Evolutionary conservation across 495 filamentous ascomycete species (phyloP), one percentile per base, ranked within the genome.

Genomic region (Penicillium simplicissimum): DNA sequence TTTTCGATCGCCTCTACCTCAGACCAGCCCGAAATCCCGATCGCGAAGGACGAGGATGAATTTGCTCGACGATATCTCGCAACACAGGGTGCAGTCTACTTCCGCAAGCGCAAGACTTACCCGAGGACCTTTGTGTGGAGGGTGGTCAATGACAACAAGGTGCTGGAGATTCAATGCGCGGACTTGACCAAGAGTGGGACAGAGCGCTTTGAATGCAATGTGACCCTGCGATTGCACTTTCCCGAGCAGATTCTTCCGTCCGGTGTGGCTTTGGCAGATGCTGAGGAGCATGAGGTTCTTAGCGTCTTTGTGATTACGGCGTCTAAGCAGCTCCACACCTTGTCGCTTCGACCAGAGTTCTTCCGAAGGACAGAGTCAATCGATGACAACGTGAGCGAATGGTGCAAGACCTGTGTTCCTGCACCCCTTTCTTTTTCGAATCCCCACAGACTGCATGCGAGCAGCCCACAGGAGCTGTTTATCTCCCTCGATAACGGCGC

Each of bases 71-170:
- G 81, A 33, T 84, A 89, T 68, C 81, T 96, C 52, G 91, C 96
- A 21, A 90, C 82, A 3, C 85, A 92, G 33, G 90, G 90, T 21
- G 89, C 91, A 1, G 84, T 98, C 42, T 96, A 91, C 81, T 91
- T 96, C 74, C 85, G 94, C 56, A 85, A 85, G 67, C 81, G 87
- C 64, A 84, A 86, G 59, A 76, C 79, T 56, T 90, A 89, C 58
- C 96, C 95, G 49, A 85, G 90, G 65, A 88, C 83, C 68, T 93
- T 98, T 65, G 81, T 97, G 23, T 98, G 96, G 94, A 82, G 95
- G 56, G 82, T 98, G 19, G 76, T 97, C 61, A 88, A 96, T 69
- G 87, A 88, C 67, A 86, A 87, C 67, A 90, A 85, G 65, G 81
- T 93, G 48, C 80, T 98, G 55, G 91, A 93, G 71, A 81, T 98